Evolutionary conservation across 2,329 filamentous ascomycete species (phyloP).

Genomic region (Immersiporthe knoxdaviesiana): DNA sequence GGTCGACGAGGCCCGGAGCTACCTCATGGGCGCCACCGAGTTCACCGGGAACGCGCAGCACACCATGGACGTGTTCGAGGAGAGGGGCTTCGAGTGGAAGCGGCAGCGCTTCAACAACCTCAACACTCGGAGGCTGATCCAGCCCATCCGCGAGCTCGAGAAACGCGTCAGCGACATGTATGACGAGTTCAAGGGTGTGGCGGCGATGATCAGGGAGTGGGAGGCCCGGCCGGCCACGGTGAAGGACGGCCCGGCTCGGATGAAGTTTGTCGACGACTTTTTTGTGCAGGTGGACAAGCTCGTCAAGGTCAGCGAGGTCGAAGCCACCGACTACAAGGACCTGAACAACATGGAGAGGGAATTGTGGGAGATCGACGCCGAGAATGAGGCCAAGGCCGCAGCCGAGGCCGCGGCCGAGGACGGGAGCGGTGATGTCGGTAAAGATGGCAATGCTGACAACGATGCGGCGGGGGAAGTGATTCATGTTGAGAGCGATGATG

Average conservation of each 20-base stretch:
- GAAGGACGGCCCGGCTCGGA: background rate
- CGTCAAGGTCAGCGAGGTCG: background rate
- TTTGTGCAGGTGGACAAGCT: background rate
- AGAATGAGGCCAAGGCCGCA: background rate
- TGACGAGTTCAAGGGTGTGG: background rate
- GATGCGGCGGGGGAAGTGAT: background rate
- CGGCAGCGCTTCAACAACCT: background rate
- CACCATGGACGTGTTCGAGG: background rate
- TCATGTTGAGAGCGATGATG: background rate
- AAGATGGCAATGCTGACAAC: background rate
- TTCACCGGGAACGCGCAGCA: background rate
- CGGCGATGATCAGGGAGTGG: background rate
- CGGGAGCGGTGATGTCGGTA: background rate
- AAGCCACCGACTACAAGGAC: background rate
- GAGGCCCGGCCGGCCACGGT: background rate
- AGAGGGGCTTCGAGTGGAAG: background rate
- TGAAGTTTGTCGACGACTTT: background rate
- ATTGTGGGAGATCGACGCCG: background rate
- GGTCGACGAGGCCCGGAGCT: background rate
- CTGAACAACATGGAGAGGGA: background rate
- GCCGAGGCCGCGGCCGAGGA: background rate
- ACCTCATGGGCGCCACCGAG: background rate
- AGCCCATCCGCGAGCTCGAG: background rate
- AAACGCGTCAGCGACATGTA: background rate
- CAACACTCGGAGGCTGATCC: background rate